Percentiles rank a stretch among this genome's conserved stretches.
phyloP scores from a whole-genome alignment of 2,329 filamentous ascomycete species.

The Monosporascus ibericus region DNA sequence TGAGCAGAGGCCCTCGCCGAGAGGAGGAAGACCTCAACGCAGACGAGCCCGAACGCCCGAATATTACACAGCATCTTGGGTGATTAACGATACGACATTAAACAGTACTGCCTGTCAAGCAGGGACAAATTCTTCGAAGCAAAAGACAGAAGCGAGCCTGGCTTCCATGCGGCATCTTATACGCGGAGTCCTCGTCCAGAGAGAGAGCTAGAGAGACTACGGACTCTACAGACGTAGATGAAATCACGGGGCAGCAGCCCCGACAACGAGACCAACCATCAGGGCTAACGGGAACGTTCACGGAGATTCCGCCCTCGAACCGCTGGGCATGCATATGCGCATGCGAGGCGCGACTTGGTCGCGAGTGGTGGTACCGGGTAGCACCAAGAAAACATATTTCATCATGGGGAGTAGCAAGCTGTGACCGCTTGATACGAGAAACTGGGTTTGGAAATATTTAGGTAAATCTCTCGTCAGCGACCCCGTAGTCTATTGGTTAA shows the following conservation, averaged over 20 bases:
- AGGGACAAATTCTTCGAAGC: background rate
- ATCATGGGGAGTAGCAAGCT: background rate
- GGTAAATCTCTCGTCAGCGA: background rate
- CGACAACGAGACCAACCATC: background rate
- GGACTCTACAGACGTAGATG: background rate
- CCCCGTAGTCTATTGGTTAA: background rate
- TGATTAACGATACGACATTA: background rate
- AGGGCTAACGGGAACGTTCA: background rate
- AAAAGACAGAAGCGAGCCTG: background rate
- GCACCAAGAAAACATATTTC: background rate
- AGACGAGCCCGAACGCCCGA: background rate
- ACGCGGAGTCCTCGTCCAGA: no score
- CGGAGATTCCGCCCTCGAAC: background rate
- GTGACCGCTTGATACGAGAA: background rate
- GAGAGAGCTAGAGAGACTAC: background rate
- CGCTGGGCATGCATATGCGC: background rate
- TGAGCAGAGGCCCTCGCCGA: slow-evolving; percentile 9
- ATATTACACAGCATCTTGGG: background rate
- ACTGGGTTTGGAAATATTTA: background rate
- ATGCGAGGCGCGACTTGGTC: background rate
- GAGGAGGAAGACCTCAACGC: slow-evolving; percentile 4
- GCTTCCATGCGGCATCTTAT: no score
- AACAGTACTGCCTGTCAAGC: background rate
- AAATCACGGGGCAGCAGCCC: no score
- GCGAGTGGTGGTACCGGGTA: no score